Base-by-base conservation (phyloP, 768 basidiomycete genomes). In the Lactifluus pinguis region DNA sequence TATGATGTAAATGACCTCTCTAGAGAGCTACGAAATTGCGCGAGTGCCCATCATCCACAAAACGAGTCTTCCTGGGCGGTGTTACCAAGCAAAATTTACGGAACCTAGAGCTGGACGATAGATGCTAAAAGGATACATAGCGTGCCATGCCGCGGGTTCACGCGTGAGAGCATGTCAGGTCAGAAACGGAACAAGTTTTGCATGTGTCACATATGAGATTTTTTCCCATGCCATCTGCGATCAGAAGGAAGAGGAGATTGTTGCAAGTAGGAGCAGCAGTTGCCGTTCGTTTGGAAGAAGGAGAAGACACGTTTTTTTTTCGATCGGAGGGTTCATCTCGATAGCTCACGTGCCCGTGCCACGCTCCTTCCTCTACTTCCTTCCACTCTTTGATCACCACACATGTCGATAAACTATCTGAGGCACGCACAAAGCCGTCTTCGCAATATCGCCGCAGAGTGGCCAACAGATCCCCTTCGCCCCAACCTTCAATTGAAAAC, bases 391-490 rank as follows among this genome's bases (percentile, higher is more conserved):
- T n/a, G n/a, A n/a, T n/a, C n/a, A n/a, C n/a, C n/a, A n/a, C n/a
- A n/a, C n/a, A 69, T 66, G 59, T 59, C 63, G 52, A 72, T 72
- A 70, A 55, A 69, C n/a, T 54, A 67, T 32, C 69, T 72, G 56
- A 77, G 76, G 62, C 69, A 81, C 14, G 72, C 77, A 0, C 76
- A 78, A 60, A 79, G 80, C 67, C 53, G 42, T 2, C 77, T 90
- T 64, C 72, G 71, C 45, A 67, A 72, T 10, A 79, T 89, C 52
- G 86, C 85, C 1, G 72, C 79, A 47, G 70, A 77, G 42, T 92
- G 89, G 87, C 79, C 81, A 15, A 73, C 72, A 13, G 89, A 92
- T 66, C 87, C 87, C 0, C 87, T 92, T 69, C 80, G 89, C 3
- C 88, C 87, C 1, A 85, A 87, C 63, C 68, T 91, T 8, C 89